phyloP scores from a whole-genome alignment of 2,329 filamentous ascomycete genomes.

The Colletotrichum karsti region DNA sequence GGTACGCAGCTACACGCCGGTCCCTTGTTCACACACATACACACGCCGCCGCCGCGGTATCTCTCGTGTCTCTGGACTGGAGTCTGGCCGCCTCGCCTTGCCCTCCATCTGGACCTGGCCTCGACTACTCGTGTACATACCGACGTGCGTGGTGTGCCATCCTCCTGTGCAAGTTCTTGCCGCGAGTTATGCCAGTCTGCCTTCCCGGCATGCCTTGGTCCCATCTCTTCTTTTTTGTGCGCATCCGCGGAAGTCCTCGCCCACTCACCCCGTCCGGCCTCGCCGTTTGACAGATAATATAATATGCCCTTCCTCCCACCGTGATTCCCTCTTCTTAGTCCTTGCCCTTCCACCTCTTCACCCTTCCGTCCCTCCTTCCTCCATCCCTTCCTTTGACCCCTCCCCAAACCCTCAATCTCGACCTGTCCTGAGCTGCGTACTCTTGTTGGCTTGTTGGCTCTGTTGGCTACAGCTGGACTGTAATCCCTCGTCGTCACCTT shows the following conservation, averaged over 20 bases:
- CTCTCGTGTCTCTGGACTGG: slow-evolving; percentile 16
- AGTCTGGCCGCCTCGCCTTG: slow-evolving; percentile 19
- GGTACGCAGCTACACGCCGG: slow-evolving; percentile 29
- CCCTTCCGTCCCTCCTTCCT: slow-evolving; percentile 21
- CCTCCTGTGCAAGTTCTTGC: not conserved
- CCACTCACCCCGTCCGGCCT: slow-evolving; percentile 23
- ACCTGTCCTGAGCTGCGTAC: slow-evolving; percentile 16
- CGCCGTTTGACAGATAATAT: slow-evolving; percentile 30
- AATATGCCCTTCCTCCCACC: slow-evolving; percentile 28
- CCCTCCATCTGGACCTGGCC: not conserved
- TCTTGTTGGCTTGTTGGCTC: slow-evolving; percentile 15
- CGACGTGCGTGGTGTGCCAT: not conserved
- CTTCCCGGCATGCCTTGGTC: slow-evolving; percentile 21
- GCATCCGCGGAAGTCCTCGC: slow-evolving; percentile 20
- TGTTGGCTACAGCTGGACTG: slow-evolving; percentile 29
- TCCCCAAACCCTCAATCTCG: slow-evolving; percentile 8
- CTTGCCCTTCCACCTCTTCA: slow-evolving; percentile 20
- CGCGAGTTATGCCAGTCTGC: slow-evolving; percentile 16
- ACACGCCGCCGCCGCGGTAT: slow-evolving; percentile 23
- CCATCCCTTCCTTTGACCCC: slow-evolving; percentile 3
- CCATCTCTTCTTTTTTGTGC: slow-evolving; percentile 23
- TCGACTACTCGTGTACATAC: slow-evolving; percentile 1
- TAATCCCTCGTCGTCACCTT: slow-evolving; percentile 15
- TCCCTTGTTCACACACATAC: slow-evolving; percentile 27
- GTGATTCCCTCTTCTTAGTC: slow-evolving; percentile 5